A percentile compares a stretch with the other conserved stretches of the same genome.
Conservation (phyloP, 2,329 filamentous ascomycete genomes). For the Piedraia hortae region DNA sequence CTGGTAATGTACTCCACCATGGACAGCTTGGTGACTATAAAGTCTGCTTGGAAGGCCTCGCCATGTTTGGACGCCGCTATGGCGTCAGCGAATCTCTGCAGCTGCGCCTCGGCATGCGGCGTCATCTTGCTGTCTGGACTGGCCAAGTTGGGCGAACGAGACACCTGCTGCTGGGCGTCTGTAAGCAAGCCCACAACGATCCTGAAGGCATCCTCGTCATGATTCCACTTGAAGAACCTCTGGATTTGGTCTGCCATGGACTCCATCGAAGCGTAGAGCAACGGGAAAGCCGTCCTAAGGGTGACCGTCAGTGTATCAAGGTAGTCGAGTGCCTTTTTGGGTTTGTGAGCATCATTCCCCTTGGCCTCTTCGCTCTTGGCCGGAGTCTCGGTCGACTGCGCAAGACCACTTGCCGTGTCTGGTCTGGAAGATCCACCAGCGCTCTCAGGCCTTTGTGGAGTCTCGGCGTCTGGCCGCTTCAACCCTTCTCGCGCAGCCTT, state of each 20-base stretch:
- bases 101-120: constrained; percentile 74
- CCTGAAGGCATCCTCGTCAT: constrained; percentile 90
- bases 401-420: constrained; percentile 16
- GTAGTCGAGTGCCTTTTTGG: constrained; percentile 79
- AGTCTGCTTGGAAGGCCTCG: constrained; percentile 91
- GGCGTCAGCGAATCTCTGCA: constrained; percentile 85
- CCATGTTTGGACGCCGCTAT: constrained; percentile 86
- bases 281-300: constrained; percentile 86
- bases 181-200: constrained; percentile 94
- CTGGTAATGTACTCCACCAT: constrained; percentile 99
- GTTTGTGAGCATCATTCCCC: constrained; percentile 17
- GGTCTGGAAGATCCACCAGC: constrained; percentile 16
- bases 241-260: constrained; percentile 98
- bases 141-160: constrained; percentile 61
- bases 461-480: constrained; percentile 23
- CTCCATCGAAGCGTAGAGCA: constrained; percentile 93
- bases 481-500: constrained; percentile 27
- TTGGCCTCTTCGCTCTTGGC: constrained; percentile 14
- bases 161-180: constrained; percentile 79
- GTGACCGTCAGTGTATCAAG: constrained; percentile 88
- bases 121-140: constrained; percentile 80
- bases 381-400: constrained; percentile 8
- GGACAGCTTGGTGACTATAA: constrained; percentile 79
- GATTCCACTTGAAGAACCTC: constrained; percentile 97
- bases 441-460: constrained; percentile 11